These are phyloP conservation scores for Leccinum angustisporum DNA, from an alignment of 1,284 basidiomycete species.

Conservation along the genomic window DNA sequence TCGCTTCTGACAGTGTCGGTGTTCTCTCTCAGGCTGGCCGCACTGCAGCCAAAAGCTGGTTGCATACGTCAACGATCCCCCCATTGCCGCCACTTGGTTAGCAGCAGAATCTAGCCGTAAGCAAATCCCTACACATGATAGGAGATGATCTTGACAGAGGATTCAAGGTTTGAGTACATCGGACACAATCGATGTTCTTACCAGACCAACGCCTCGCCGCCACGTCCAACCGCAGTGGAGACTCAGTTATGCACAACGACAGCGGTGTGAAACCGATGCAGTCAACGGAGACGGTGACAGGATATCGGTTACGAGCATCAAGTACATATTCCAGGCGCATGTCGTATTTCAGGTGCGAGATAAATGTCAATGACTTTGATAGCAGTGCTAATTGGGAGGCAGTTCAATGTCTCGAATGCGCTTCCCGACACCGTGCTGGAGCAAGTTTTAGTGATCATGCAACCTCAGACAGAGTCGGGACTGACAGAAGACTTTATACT, in stretches of 20 bases:
- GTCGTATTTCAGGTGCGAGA: constrained; percentile 85
- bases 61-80: constrained; percentile 9
- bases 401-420: constrained; percentile 99
- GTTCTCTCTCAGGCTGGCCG: constrained; percentile 77
- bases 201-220: constrained; percentile 62
- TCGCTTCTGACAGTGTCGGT: constrained; percentile 69
- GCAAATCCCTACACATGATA: constrained; percentile 33
- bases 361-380: background rate
- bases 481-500: constrained; percentile 94
- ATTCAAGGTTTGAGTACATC: constrained; percentile 68
- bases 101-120: constrained; percentile 82
- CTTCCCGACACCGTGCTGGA: constrained; percentile 97
- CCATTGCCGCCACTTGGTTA: constrained; percentile 59
- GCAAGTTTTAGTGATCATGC: constrained; percentile 93
- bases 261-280: constrained; percentile 54
- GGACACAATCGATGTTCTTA: constrained; percentile 59
- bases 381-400: constrained; percentile 7
- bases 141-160: constrained; percentile 1
- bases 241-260: constrained; percentile 80
- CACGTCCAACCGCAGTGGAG: constrained; percentile 75
- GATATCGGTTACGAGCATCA: constrained; percentile 96
- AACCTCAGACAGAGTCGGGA: constrained; percentile 71
- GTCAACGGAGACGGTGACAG: constrained; percentile 96
- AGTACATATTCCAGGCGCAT: constrained; percentile 96
- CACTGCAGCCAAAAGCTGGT: constrained; percentile 81